phyloP scores from a whole-genome alignment of 495 filamentous ascomycete species.

The Apodospora peruviana region DNA sequence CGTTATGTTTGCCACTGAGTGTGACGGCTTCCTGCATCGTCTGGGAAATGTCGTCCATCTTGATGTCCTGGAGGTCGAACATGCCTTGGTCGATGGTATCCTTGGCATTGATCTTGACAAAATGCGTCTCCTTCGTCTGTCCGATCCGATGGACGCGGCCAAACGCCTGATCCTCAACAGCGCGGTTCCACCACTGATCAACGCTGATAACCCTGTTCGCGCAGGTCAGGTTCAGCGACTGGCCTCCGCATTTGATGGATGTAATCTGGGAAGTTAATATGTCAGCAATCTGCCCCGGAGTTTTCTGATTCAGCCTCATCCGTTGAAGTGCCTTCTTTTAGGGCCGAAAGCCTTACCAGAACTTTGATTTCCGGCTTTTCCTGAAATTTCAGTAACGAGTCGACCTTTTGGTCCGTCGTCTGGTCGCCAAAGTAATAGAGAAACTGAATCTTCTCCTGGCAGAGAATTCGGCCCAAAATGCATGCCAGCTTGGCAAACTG shows the following conservation, averaged over 20 bases:
- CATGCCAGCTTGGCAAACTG: conserved; percentile 27
- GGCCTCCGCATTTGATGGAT: conserved; percentile 40
- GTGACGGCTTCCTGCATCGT: conserved; percentile 5
- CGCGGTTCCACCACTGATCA: conserved; percentile 57
- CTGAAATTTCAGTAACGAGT: conserved; percentile 7
- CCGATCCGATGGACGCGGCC: conserved; percentile 30
- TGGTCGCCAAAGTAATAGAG: conserved; percentile 21
- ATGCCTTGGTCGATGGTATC: conserved; percentile 27
- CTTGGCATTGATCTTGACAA: conserved; percentile 18
- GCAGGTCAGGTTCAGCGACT: conserved; percentile 47
- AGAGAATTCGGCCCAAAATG: conserved; percentile 23
- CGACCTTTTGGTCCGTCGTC: neutral
- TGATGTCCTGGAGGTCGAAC: conserved; percentile 33
- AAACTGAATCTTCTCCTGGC: conserved; percentile 19
- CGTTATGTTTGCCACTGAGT: too few relatives aligned
- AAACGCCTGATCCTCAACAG: conserved; percentile 28
- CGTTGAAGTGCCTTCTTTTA: neutral
- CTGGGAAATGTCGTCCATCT: conserved; percentile 5
- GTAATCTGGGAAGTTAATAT: conserved; percentile 25
- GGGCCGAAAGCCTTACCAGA: conserved; percentile 15
- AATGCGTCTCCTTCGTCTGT: conserved; percentile 26
- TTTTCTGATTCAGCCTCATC: neutral
- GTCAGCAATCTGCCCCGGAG: neutral
- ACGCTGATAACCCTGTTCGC: conserved; percentile 54
- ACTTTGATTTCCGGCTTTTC: conserved; percentile 8